Base-by-base conservation (phyloP, 352 stramenopile species). In the Phytophthora citricola region DNA sequence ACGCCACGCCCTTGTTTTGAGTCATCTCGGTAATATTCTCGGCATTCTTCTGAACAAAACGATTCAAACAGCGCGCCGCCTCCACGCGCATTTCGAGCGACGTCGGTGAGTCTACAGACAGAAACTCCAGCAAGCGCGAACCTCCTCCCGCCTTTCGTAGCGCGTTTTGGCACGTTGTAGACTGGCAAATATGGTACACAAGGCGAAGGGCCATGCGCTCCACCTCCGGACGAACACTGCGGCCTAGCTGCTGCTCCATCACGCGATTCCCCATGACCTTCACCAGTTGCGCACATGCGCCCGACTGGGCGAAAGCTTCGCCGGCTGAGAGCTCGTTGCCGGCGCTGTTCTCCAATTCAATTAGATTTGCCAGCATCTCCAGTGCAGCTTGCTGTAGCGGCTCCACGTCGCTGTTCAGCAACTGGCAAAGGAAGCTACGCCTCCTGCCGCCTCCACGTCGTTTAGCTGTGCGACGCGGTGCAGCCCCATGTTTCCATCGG, bases 401-500 rank as follows among this genome's bases (percentile, higher is more conserved):
- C 49, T 85, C 78, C 1, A 81, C 64, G 24, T 88, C 78, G 0
- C 75, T 85, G 9, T 75, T 64, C 1, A 94, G 66, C 34, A 96
- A 45, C 12, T 89, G 69, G 47, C 85, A 94, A 40, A 92, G 8
- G 85, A 85, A 1, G 63, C 62, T 17, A 96, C 76, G 6, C 88
- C 88, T 34, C 88, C 88, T n/a, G 84, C 86, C 5, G 83, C 80
- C 51, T 93, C 86, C 15, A 96, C 75, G 61, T 96, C 88, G 60
- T 96, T 96, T 2, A 96, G 71, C 66, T 96, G 86, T 15, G 85
- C 78, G 17, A 96, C 74, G 51, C 81, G 85, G 47, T 94, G 85
- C 1, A 85, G 46, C 0, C 88, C 88, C 79, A 96, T 88, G 10
- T 85, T 84, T 24, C 49, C 59, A 11, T 82, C 62, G 0, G 78